Evolutionary conservation across 1,284 basidiomycete genomes (phyloP), one percentile per base, ranked within the genome.

Genomic region (Moniliella sp.): DNA sequence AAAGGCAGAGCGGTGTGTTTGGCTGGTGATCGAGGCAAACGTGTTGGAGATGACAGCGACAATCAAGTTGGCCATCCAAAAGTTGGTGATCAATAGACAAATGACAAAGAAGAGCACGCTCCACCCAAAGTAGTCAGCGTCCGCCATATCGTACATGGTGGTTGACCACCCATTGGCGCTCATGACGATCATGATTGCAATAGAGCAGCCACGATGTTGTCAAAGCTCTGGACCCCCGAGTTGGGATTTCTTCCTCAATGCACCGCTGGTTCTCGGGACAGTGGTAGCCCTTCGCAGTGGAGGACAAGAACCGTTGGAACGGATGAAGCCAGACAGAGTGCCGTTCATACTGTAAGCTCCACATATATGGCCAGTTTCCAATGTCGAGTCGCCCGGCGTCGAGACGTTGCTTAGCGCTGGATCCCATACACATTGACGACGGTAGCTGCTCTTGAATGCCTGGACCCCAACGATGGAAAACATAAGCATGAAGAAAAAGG

Each of bases 1-100:
- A 34, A 94, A 97, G 0, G 88, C 88, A 59, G 81, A 86, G 59
- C 76, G 78, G 58, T 78, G 74, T 1, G 86, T 94, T 47, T 81
- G 75, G 4, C 75, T 71, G 13, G 82, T 70, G 40, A 94, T 88
- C 10, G 78, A 79, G 15, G 75, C 75, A 61, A 97, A 97, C 0
- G 81, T 83, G 59, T 84, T 82, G 27, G 84, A 84, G 46, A 94
- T 91, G 27, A 94, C 86, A 17, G 86, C 88, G 37, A 94, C 82
- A 58, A 93, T 80, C 37, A 91, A 63, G 58, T 91, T 88, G 66
- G 88, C 77, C 35, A 93, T 43, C 53, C 52, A 61, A 27, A 61
- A 59, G 41, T 55, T 57, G 36, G 55, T 42, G 30, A 51, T 30
- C 35, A 61, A 47, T 29, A 61, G 39, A 17, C 75, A 76, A 33